Base-by-base conservation (phyloP, 2,329 filamentous ascomycete genomes). In the Didymella exigua region DNA sequence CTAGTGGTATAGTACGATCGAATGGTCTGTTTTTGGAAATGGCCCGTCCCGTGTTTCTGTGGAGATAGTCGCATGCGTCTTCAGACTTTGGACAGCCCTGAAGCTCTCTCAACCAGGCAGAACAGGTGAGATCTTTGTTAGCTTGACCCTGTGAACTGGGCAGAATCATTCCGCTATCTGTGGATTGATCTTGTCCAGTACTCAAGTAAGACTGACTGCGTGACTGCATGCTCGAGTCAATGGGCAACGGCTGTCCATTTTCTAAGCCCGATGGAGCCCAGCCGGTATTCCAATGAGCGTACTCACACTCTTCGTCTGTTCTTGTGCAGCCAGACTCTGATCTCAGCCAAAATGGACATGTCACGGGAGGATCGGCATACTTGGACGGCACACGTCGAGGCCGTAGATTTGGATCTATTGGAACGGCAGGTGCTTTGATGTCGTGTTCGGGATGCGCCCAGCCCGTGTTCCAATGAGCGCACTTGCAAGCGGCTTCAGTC, bases 261-360 rank as follows among this genome's bases (percentile, higher is more conserved):
- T 16, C 24, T 3, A 38, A 2, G n/a, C 38, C 19, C 13, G 51
- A 19, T 16, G 44, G 51, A 16, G 34, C 48, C 43, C 38, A 67
- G 14, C 68, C 68, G 18, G 68, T 71, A 38, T 71, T 69, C 8
- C 53, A 38, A 41, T 71, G 68, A 16, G 68, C 64, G 34, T 51
- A 69, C 8, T 27, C 9, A 34, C 68, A 71, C 2, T 67, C 60
- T 6, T 64, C 60, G 5, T 52, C 62, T 31, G 58, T 11, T 14
- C 48, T 57, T 10, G 16, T 48, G 30, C 66, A 69, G 16, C 59
- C 57, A 5, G n/a, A 23, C 4, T 41, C 31, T 0, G 24, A n/a
- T 9, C 30, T 56, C 18, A 67, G 40, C 61, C 61, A 68, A 41
- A 21, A 54, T 21, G 23, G 54, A 36, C 66, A 69, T 3, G 61